These are phyloP conservation scores for Phytomonas francai DNA, from an alignment of 208 protist species.

Conservation along the genomic window DNA sequence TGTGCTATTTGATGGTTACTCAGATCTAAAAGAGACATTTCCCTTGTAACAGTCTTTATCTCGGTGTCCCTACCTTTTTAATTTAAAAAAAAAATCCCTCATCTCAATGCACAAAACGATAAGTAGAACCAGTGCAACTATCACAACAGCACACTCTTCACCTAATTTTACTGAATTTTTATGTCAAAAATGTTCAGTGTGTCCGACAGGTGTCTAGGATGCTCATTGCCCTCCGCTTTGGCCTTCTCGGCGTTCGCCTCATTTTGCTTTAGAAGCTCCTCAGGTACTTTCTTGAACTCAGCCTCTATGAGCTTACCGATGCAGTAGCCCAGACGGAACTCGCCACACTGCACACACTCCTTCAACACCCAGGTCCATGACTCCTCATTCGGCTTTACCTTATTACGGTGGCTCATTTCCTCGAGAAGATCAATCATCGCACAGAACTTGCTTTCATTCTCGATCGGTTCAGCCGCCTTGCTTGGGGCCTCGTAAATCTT, in stretches of 20 bases:
- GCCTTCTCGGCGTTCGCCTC: slow-evolving; percentile 73
- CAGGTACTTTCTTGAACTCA: slow-evolving; percentile 71
- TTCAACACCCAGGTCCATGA: slow-evolving; percentile 83
- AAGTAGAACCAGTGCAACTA: slow-evolving; percentile 4
- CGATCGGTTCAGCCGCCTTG: slow-evolving; percentile 57
- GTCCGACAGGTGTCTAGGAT: slow-evolving; percentile 58
- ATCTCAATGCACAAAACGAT: slow-evolving; percentile 7
- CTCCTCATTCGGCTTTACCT: slow-evolving; percentile 79
- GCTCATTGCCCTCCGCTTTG: slow-evolving; percentile 78
- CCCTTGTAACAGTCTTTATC: background rate
- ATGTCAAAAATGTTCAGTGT: slow-evolving; percentile 78
- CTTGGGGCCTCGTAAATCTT: slow-evolving; percentile 66
- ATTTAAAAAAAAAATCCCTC: background rate
- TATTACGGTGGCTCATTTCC: slow-evolving; percentile 87
- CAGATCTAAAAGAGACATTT: background rate
- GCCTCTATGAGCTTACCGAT: slow-evolving; percentile 66
- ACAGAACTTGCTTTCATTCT: slow-evolving; percentile 86
- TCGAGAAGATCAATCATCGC: slow-evolving; percentile 87
- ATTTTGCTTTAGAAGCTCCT: slow-evolving; percentile 71
- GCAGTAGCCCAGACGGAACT: slow-evolving; percentile 81
- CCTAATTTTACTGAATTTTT: slow-evolving; percentile 71
- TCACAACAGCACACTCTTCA: background rate
- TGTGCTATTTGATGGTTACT: background rate
- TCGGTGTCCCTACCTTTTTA: too few species aligned
- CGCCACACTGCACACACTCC: slow-evolving; percentile 75